phyloP scores from a whole-genome alignment of 2,329 filamentous ascomycete species.

The Phialophora verrucosa region DNA sequence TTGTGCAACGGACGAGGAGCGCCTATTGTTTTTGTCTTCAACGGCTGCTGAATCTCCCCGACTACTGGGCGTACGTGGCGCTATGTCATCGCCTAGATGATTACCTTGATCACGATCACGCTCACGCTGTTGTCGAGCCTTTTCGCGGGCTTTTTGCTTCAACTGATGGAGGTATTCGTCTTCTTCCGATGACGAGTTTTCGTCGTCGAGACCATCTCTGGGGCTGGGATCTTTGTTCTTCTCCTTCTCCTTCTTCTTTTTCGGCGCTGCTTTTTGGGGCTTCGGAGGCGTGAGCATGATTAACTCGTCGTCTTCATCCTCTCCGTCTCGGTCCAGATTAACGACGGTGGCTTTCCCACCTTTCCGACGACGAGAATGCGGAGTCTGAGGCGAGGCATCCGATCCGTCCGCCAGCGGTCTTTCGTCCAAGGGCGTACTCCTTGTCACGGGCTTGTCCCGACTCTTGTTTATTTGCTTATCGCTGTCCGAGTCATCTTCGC shows the following conservation, averaged over 20 bases:
- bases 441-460: constrained; percentile 20
- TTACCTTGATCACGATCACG: constrained; percentile 30
- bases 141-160: constrained; percentile 50
- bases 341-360: constrained; percentile 8
- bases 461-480: constrained; percentile 24
- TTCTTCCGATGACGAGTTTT: constrained; percentile 38
- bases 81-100: not conserved
- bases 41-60: not conserved
- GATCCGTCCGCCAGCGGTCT: constrained; percentile 16
- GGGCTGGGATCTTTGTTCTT: constrained; percentile 1
- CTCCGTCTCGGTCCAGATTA: constrained; percentile 14
- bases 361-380: constrained; percentile 5
- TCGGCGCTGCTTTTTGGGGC: constrained; percentile 3
- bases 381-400: constrained; percentile 5
- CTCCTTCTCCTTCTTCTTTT: constrained; percentile 1
- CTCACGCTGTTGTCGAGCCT: constrained; percentile 33
- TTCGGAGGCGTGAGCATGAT: constrained; percentile 21
- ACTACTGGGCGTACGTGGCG: constrained; percentile 7
- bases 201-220: constrained; percentile 7
- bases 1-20: constrained; percentile 16
- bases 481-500: not conserved
- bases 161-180: constrained; percentile 52
- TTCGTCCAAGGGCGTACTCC: constrained; percentile 30
- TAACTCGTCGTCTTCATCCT: constrained; percentile 26
- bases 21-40: constrained; percentile 3